Percentiles rank a stretch among this genome's conserved stretches.
phyloP scores from a whole-genome alignment of 805 yeast genomes.

The Candida golubevii region DNA sequence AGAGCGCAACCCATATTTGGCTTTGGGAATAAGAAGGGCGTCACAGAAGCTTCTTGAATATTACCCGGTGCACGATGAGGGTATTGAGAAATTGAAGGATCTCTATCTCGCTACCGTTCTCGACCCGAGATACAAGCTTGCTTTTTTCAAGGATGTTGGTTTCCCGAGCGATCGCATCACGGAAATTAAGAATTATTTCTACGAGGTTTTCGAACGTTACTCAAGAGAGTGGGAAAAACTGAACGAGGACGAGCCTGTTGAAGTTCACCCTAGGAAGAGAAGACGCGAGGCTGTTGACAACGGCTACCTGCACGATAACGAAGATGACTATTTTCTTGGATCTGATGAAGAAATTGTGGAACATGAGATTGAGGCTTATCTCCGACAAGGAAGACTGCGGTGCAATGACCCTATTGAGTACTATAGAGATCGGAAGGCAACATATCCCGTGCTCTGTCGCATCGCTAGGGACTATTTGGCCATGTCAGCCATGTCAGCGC shows the following conservation, averaged over 20 bases:
- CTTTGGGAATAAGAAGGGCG: slow-evolving; percentile 2
- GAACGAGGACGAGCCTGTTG: not conserved
- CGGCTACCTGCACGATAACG: not conserved
- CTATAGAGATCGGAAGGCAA: not conserved
- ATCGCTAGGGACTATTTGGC: too few relatives aligned
- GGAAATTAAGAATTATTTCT: not conserved
- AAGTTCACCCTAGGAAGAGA: not conserved
- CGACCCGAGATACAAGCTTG: slow-evolving; percentile 2
- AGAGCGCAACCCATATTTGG: not conserved
- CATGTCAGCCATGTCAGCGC: too few relatives aligned
- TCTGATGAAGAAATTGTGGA: not conserved
- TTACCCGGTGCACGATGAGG: too few relatives aligned
- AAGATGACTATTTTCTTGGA: slow-evolving; percentile 3
- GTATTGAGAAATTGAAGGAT: too few relatives aligned
- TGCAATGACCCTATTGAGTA: slow-evolving; percentile 1
- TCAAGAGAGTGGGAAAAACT: not conserved
- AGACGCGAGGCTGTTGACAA: slow-evolving; percentile 1
- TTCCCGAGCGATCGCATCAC: not conserved
- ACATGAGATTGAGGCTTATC: not conserved
- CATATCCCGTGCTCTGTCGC: too few relatives aligned
- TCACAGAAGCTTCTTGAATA: not conserved
- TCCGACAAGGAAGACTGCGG: not conserved
- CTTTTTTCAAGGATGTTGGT: not conserved
- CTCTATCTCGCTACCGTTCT: too few relatives aligned
- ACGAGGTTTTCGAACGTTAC: slow-evolving; percentile 1